A percentile compares a stretch with the other conserved stretches of the same genome.
These are phyloP conservation scores for Capsicum pubescens DNA, from an alignment of 257 asterid species.

Conservation along the genomic window DNA sequence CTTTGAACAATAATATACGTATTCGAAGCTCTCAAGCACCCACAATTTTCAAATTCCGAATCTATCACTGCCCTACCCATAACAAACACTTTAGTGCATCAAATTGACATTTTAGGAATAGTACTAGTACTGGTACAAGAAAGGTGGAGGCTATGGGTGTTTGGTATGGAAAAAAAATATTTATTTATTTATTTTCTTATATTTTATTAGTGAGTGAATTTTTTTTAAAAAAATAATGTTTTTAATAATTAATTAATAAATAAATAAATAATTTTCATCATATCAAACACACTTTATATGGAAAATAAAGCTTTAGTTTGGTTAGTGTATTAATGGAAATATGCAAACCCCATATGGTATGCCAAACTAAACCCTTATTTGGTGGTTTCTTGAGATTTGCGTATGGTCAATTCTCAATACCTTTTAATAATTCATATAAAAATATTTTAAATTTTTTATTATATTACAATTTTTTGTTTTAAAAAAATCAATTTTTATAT, in stretches of 20 bases:
- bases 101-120: not conserved
- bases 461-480: not conserved
- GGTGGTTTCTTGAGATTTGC: conserved; percentile 20
- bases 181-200: too few relatives aligned
- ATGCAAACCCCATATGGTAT: conserved; percentile 19
- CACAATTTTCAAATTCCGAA: too few relatives aligned
- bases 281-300: not conserved
- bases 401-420: not conserved
- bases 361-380: conserved; percentile 15
- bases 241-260: too few relatives aligned
- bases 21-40: too few relatives aligned
- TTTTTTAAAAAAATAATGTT: too few relatives aligned
- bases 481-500: too few relatives aligned
- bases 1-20: too few relatives aligned
- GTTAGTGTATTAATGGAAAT: conserved; percentile 23
- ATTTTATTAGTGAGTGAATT: too few relatives aligned
- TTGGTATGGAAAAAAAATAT: too few relatives aligned
- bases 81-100: too few relatives aligned
- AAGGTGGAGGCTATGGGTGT: not conserved
- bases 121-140: not conserved
- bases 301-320: conserved; percentile 24
- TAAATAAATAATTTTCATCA: too few relatives aligned
- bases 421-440: not conserved
- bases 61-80: too few relatives aligned
- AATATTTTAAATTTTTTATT: not conserved